These are phyloP conservation scores for Tricholomella constricta DNA, from an alignment of 768 basidiomycete genomes.

Conservation along the genomic window DNA sequence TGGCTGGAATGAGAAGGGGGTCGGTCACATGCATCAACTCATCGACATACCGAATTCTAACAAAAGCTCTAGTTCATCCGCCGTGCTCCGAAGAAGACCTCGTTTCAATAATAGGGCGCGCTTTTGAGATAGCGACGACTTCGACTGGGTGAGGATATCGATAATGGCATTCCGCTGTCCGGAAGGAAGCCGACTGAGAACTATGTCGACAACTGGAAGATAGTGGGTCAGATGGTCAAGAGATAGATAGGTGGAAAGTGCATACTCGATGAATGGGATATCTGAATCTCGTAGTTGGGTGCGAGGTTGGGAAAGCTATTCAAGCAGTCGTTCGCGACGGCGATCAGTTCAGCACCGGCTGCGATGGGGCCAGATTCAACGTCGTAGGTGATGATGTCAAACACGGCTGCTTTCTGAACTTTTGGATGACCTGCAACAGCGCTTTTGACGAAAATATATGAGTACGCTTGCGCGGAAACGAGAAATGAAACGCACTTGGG, in stretches of 20 bases:
- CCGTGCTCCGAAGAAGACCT: slow-evolving; percentile 62
- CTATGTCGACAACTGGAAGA: slow-evolving; percentile 62
- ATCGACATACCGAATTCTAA: slow-evolving; percentile 54
- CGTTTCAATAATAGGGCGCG: slow-evolving; percentile 69
- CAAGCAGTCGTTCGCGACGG: slow-evolving; percentile 66
- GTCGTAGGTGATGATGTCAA: slow-evolving; percentile 85
- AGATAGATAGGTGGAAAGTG: not conserved
- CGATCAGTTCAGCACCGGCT: slow-evolving; percentile 73
- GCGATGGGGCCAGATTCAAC: slow-evolving; percentile 61
- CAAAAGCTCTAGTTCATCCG: slow-evolving; percentile 76
- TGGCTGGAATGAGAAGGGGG: not conserved
- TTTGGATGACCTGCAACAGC: slow-evolving; percentile 73
- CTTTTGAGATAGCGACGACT: slow-evolving; percentile 68
- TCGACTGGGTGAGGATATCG: slow-evolving; percentile 66
- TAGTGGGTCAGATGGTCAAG: not conserved
- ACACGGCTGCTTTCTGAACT: slow-evolving; percentile 70
- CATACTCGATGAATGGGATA: slow-evolving; percentile 79
- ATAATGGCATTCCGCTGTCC: slow-evolving; percentile 56
- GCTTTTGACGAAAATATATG: slow-evolving; percentile 34
- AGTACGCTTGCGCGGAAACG: not conserved
- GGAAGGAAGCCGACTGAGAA: slow-evolving; percentile 61
- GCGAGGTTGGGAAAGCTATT: slow-evolving; percentile 71
- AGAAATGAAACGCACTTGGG: slow-evolving; percentile 52
- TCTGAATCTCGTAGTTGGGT: slow-evolving; percentile 70
- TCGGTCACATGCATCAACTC: not conserved